Conservation (phyloP, 441 rosid species). For the Pelargonium cotyledonis region DNA sequence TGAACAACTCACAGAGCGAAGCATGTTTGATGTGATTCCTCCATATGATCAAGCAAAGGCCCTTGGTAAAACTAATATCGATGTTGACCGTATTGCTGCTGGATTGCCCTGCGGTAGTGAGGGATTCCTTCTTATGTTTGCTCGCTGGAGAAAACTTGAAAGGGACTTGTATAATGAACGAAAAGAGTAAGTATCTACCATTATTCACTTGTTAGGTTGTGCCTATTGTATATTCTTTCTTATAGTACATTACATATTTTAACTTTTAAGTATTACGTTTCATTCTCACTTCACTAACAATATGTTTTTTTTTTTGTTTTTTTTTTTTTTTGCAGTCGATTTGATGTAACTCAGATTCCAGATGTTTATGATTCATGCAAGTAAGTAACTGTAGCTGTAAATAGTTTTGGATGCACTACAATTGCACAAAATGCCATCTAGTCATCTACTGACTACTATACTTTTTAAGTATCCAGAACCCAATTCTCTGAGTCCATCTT, state of each 20-base stretch:
- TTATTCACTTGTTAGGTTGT: conserved; percentile 15
- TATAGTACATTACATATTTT: conserved; percentile 1
- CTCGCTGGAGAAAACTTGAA: conserved; percentile 99
- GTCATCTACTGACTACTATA: neutral
- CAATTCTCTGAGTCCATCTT: neutral
- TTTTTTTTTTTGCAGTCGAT: conserved; percentile 45
- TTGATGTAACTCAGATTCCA: conserved; percentile 98
- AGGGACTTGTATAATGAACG: conserved; percentile 98
- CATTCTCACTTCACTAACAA: neutral
- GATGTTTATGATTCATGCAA: conserved; percentile 99
- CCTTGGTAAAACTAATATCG: conserved; percentile 97
- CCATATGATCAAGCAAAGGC: conserved; percentile 99
- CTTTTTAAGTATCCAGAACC: neutral
- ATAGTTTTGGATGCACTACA: conserved; percentile 7
- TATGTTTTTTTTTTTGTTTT: no score
- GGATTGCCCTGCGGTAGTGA: conserved; percentile 99
- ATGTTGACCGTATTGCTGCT: conserved; percentile 93
- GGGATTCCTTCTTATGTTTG: conserved; percentile 98
- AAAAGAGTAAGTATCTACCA: conserved; percentile 57
- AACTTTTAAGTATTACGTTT: neutral
- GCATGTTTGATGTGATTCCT: conserved; percentile 61
- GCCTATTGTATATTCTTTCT: conserved; percentile 3
- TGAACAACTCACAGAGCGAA: conserved; percentile 77
- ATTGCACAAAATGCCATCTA: neutral
- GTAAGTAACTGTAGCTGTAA: conserved; percentile 48